Evolutionary conservation across 768 basidiomycete genomes (phyloP), one percentile per base, ranked within the genome.

Genomic region (Xerocomellus chrysenteron): DNA sequence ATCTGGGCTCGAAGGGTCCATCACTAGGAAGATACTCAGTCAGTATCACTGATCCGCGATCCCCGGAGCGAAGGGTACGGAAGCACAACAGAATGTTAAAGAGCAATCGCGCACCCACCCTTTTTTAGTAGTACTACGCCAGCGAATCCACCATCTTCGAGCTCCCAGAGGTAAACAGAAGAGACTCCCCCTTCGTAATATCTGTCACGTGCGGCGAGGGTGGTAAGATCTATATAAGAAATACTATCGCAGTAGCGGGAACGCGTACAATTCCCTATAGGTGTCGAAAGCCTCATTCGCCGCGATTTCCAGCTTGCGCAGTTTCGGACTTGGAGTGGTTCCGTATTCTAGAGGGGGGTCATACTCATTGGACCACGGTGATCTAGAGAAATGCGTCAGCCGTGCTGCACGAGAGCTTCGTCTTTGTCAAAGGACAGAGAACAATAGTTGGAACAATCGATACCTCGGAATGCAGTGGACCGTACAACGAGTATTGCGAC

Each of bases 131-230:
- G 75, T 1, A 98, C 97, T 2, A 96, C 96, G 11, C 97, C 97
- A 10, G 97, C 96, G 72, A 98, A 98, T 49, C 89, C 91, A 16
- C 92, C 92, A 65, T 98, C 95, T 55, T 98, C 96, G 28, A 94
- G 80, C 69, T 98, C 96, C 97, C 97, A 99, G 19, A 99, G 84
- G 73, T 95, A 99, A 16, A 97, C 96, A 24, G 91, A 94, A 28
- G 94, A 97, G 2, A 93, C 87, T 4, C 97, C 97, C n/a, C 96
- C 96, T 74, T 98, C 97, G 72, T 86, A 99, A 78, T 99, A 99
- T 81, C 89, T 91, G 61, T 64, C 45, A 14, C 50, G 33, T 17
- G 50, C 47, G 30, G 47, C 40, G 36, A 28, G 32, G 48, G 48
- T 36, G 42, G 46, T 49, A 26, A 57, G 45, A 50, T 50, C 24